Conservation (phyloP, 2,329 filamentous ascomycete genomes). For the Colletotrichum tamarilloi region DNA sequence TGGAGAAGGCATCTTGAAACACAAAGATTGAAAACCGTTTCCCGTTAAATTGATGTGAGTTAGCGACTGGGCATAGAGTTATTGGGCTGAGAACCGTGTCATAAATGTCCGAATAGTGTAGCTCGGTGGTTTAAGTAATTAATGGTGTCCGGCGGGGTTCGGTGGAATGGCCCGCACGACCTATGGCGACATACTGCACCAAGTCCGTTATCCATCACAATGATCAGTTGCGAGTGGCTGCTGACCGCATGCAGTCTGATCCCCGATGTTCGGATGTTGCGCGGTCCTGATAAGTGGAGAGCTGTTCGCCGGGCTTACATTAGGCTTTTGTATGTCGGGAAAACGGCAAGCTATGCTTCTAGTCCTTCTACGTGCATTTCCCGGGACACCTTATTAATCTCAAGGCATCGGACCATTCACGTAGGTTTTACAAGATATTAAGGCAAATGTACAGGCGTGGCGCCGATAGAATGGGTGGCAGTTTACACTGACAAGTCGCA, state of each 20-base stretch:
- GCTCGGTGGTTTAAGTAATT: neutral
- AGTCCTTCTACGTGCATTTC: neutral
- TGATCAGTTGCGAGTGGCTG: neutral
- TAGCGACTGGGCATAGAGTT: too few species aligned
- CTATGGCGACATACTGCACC: constrained; percentile 29
- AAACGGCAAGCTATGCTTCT: neutral
- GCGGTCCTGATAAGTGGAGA: neutral
- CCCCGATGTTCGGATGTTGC: constrained; percentile 8
- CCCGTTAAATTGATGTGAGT: neutral
- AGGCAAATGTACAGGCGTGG: too few species aligned
- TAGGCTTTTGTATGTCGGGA: neutral
- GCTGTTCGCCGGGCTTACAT: neutral
- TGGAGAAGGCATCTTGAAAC: constrained; percentile 29
- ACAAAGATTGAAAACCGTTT: too few species aligned
- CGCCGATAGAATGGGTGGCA: neutral
- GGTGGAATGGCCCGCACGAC: neutral
- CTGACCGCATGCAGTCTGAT: neutral
- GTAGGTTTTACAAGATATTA: too few species aligned
- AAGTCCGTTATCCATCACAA: neutral
- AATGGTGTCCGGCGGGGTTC: constrained; percentile 12
- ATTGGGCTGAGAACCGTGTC: too few species aligned
- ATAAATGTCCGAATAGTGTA: neutral
- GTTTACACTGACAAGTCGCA: neutral
- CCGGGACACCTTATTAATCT: neutral
- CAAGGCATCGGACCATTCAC: neutral